A percentile compares a stretch with the other conserved stretches of the same genome.
phyloP scores from a whole-genome alignment of 768 basidiomycete genomes.

The Pseudohyphozyma bogoriensis region DNA sequence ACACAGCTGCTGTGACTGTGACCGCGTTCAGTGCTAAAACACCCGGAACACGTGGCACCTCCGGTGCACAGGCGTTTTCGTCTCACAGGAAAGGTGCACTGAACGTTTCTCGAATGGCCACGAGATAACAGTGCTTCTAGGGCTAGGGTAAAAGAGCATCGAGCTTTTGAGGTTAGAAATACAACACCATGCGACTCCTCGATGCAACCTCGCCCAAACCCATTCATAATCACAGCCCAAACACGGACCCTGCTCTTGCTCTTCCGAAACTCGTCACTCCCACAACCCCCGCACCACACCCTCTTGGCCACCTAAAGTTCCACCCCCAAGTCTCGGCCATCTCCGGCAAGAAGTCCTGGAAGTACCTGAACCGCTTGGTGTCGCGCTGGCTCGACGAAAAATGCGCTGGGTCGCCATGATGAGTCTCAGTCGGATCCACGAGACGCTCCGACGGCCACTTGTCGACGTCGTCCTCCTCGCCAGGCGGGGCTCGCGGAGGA shows the following conservation, averaged over 20 bases:
- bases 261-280: constrained; percentile 6
- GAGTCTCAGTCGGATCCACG: neutral
- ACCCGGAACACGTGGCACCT: too few relatives aligned
- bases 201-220: too few relatives aligned
- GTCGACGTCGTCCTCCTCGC: constrained; percentile 3
- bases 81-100: too few relatives aligned
- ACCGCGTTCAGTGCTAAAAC: too few relatives aligned
- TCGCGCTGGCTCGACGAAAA: constrained; percentile 10
- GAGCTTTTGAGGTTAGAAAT: too few relatives aligned
- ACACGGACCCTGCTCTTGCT: neutral
- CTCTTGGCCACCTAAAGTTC: constrained; percentile 8
- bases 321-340: neutral
- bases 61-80: too few relatives aligned
- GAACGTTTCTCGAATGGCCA: too few relatives aligned
- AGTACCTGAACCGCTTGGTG: constrained; percentile 9
- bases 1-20: too few relatives aligned
- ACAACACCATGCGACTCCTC: too few relatives aligned
- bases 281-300: neutral
- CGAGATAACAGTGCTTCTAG: too few relatives aligned
- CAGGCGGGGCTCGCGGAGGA: constrained; percentile 1
- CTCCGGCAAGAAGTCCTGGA: constrained; percentile 14
- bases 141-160: too few relatives aligned
- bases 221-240: constrained; percentile 10
- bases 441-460: constrained; percentile 8
- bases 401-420: neutral